Percentiles rank a stretch among this genome's conserved stretches.
Evolutionary conservation across 768 basidiomycete species (phyloP).

Genomic region (Mrakia gelida): DNA sequence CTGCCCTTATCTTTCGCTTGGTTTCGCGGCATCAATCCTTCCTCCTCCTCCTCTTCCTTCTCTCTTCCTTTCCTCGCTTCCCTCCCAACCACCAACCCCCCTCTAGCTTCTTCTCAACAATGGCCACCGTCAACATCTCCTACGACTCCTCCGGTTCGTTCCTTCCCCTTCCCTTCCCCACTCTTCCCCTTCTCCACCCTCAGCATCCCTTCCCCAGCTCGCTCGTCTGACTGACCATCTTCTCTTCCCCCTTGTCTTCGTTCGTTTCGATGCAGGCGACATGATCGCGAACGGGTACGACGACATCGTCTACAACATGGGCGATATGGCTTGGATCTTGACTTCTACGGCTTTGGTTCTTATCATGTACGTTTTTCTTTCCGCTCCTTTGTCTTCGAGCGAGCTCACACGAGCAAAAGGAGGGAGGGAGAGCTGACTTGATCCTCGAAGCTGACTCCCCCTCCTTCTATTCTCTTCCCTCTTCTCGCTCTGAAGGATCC

Average conservation of each 20-base stretch:
- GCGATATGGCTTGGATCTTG: slow-evolving; percentile 31
- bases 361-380: background rate
- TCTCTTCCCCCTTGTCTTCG: background rate
- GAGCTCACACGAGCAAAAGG: too few relatives aligned
- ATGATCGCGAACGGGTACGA: slow-evolving; percentile 7
- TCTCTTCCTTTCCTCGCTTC: background rate
- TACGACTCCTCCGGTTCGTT: background rate
- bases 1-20: too few relatives aligned
- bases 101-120: background rate
- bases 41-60: background rate
- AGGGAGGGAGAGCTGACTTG: too few relatives aligned
- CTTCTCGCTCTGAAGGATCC: background rate
- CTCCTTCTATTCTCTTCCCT: too few relatives aligned
- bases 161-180: background rate
- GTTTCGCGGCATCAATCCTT: too few relatives aligned
- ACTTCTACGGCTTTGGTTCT: slow-evolving; percentile 17
- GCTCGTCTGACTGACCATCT: background rate
- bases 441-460: too few relatives aligned
- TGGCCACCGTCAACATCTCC: slow-evolving; percentile 14
- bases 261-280: slow-evolving; percentile 2
- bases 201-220: background rate
- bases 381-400: too few relatives aligned
- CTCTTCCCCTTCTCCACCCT: too few relatives aligned
- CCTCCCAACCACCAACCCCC: background rate
- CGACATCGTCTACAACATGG: slow-evolving; percentile 27